These are phyloP conservation scores for Pseudomassariella vexata DNA, from an alignment of 2,329 filamentous ascomycete species.

Conservation along the genomic window DNA sequence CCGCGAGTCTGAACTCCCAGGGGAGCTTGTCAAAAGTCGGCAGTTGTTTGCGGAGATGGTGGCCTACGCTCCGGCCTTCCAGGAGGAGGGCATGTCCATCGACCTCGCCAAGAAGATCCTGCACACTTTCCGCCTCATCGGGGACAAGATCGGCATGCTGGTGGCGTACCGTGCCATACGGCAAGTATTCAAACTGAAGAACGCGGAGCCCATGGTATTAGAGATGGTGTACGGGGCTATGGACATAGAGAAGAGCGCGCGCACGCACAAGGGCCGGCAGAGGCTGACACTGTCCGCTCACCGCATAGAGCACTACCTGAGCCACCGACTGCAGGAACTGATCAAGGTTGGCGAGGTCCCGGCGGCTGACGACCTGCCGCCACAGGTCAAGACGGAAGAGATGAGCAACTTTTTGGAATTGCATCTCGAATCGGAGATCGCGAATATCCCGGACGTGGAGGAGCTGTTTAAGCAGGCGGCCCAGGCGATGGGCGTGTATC, in stretches of 20 bases:
- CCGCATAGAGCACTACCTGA: conserved; percentile 34
- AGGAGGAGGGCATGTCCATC: conserved; percentile 34
- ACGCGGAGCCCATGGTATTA: conserved; percentile 38
- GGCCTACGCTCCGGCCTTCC: conserved; percentile 39
- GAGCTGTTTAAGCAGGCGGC: conserved; percentile 26
- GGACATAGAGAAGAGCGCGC: conserved; percentile 32
- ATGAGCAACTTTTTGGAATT: conserved; percentile 37
- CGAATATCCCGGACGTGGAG: conserved; percentile 13
- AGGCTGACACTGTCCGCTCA: conserved; percentile 36
- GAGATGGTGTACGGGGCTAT: conserved; percentile 40
- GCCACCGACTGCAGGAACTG: conserved; percentile 17
- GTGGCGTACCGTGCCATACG: conserved; percentile 38
- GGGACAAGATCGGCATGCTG: conserved; percentile 38
- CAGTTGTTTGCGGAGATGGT: conserved; percentile 43
- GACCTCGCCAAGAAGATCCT: conserved; percentile 44
- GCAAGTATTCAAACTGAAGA: conserved; percentile 36
- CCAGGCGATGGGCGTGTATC: conserved; percentile 37
- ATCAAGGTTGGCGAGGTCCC: conserved; percentile 21
- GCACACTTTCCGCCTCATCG: conserved; percentile 42
- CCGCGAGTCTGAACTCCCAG: conserved; percentile 18
- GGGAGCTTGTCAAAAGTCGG: conserved; percentile 30
- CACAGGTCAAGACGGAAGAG: conserved; percentile 28
- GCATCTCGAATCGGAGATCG: conserved; percentile 23
- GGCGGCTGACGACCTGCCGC: conserved; percentile 26
- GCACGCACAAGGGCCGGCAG: conserved; percentile 31